Evolutionary conservation across 805 yeast species (phyloP).

Genomic region (Torulaspora franciscae): DNA sequence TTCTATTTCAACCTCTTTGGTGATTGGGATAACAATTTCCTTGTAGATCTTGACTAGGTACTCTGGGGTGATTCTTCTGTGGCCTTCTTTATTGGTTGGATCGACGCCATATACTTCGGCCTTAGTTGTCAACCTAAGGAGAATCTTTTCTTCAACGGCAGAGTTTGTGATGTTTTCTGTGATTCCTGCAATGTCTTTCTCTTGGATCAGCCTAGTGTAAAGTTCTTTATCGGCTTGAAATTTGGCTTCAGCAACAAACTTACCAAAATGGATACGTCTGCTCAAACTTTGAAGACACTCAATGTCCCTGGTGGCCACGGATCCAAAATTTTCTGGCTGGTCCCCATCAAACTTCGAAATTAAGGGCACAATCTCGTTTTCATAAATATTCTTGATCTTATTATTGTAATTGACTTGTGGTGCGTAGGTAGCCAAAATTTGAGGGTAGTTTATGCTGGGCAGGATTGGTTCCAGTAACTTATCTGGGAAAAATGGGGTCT

Average conservation of each 20-base stretch:
- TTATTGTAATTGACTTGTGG: conserved; percentile 71
- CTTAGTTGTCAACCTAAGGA: conserved; percentile 71
- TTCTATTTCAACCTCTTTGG: conserved; percentile 93
- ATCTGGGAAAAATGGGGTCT: conserved; percentile 79
- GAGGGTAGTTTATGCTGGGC: conserved; percentile 77
- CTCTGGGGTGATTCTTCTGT: conserved; percentile 77
- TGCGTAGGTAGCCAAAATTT: conserved; percentile 67
- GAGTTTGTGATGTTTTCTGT: conserved; percentile 78
- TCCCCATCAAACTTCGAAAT: conserved; percentile 64
- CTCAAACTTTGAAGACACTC: conserved; percentile 84
- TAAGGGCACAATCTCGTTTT: conserved; percentile 67
- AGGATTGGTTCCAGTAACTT: conserved; percentile 60
- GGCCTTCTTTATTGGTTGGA: conserved; percentile 70
- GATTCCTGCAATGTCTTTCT: conserved; percentile 64
- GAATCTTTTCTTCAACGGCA: conserved; percentile 79
- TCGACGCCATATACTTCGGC: conserved; percentile 86
- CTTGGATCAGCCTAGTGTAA: conserved; percentile 60
- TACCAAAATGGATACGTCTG: conserved; percentile 92
- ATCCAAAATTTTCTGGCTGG: conserved; percentile 81
- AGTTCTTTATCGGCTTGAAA: conserved; percentile 60
- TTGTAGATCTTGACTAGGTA: conserved; percentile 77
- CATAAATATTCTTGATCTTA: conserved; percentile 63
- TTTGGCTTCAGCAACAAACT: conserved; percentile 95
- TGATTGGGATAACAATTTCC: conserved; percentile 86
- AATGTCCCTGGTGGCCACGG: conserved; percentile 79